A percentile compares a stretch with the other conserved stretches of the same genome.
phyloP scores from a whole-genome alignment of 176 grass and related monocot genomes.

The Phragmites australis region DNA sequence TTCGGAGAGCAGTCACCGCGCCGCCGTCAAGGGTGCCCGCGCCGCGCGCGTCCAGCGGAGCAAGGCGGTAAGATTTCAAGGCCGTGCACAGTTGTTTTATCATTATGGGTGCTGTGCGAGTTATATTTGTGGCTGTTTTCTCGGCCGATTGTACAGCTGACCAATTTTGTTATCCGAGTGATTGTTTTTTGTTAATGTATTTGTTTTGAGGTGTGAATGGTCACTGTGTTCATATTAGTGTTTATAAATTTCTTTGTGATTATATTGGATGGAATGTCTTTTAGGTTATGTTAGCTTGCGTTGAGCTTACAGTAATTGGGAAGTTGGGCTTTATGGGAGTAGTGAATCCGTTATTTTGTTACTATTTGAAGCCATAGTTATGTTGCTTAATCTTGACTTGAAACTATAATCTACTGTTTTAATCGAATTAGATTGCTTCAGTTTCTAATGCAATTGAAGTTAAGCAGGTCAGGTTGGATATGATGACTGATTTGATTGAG shows the following conservation, averaged over 20 bases:
- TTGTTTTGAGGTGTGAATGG: neutral
- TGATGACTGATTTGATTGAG: too few species aligned
- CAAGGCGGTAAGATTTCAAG: conserved; percentile 60
- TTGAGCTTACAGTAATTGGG: neutral
- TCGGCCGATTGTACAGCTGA: neutral
- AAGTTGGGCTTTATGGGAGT: neutral
- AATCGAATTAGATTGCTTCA: too few species aligned
- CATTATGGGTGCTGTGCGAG: neutral
- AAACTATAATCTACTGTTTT: too few species aligned
- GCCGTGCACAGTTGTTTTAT: neutral
- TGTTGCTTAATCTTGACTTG: neutral
- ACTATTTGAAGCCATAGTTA: neutral
- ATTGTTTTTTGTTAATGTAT: neutral
- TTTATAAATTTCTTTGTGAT: neutral
- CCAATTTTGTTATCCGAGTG: neutral
- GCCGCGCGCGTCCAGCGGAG: conserved; percentile 76
- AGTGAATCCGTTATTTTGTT: neutral
- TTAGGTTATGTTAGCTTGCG: neutral
- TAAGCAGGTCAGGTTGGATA: too few species aligned
- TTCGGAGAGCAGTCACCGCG: conserved; percentile 44
- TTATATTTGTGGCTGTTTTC: neutral
- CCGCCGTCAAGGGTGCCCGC: conserved; percentile 64
- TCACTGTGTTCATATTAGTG: neutral
- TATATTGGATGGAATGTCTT: neutral
- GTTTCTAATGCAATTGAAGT: too few species aligned